A percentile compares a stretch with the other conserved stretches of the same genome.
Conservation (phyloP, 768 basidiomycete species). For the Tylopilus subfusipes region DNA sequence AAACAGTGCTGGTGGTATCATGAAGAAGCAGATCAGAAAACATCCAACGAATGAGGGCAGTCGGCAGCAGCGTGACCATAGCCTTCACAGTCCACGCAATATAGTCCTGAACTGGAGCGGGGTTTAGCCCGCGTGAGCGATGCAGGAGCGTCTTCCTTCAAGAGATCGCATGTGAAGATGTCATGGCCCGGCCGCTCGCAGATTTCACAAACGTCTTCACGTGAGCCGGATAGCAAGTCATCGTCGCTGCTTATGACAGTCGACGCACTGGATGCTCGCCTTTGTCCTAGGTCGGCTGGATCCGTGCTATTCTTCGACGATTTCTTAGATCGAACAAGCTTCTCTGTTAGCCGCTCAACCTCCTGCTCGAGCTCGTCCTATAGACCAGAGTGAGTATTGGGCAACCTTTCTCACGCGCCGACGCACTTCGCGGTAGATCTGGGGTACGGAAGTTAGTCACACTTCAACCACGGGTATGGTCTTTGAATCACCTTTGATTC, state of each 20-base stretch:
- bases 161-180: constrained; percentile 76
- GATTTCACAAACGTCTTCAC: constrained; percentile 71
- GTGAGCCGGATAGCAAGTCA: constrained; percentile 19
- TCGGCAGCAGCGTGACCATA: constrained; percentile 71
- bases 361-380: constrained; percentile 88
- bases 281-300: constrained; percentile 29
- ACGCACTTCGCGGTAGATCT: constrained; percentile 83
- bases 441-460: constrained; percentile 5
- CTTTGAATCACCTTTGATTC: constrained; percentile 72
- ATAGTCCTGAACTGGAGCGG: constrained; percentile 38
- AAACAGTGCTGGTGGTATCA: constrained; percentile 4
- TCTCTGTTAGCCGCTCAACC: constrained; percentile 71
- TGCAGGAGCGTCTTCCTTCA: constrained; percentile 51
- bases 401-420: neutral
- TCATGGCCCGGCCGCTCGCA: constrained; percentile 85
- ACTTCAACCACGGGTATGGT: neutral
- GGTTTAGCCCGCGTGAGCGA: constrained; percentile 19
- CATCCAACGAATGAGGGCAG: constrained; percentile 83
- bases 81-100: constrained; percentile 84
- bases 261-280: constrained; percentile 18
- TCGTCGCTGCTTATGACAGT: constrained; percentile 25
- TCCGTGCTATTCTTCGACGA: constrained; percentile 47
- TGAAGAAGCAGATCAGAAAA: constrained; percentile 53
- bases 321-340: constrained; percentile 58
- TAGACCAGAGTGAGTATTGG: constrained; percentile 12